A percentile compares a stretch with the other conserved stretches of the same genome.
Conservation (phyloP, 2,329 filamentous ascomycete species). For the Epichloe sylvatica region DNA sequence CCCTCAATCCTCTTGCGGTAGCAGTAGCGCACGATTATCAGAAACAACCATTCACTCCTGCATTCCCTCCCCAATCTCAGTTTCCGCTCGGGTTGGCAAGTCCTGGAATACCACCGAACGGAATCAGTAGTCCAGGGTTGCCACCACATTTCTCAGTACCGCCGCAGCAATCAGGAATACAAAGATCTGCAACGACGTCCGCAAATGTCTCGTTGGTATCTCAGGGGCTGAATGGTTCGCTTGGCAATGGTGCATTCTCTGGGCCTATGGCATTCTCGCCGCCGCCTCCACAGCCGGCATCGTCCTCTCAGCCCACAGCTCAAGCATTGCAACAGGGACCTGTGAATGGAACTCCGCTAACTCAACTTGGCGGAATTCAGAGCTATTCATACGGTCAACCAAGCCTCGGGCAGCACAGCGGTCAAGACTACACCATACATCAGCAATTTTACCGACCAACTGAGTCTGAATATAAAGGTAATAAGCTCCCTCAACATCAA, state of each 20-base stretch:
- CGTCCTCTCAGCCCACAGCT: not conserved
- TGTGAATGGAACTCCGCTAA: slow-evolving; percentile 23
- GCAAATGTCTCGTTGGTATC: slow-evolving; percentile 20
- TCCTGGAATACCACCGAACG: slow-evolving; percentile 18
- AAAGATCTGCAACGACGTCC: slow-evolving; percentile 38
- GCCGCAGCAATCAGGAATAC: slow-evolving; percentile 30
- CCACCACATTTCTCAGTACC: slow-evolving; percentile 28
- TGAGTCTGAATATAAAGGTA: slow-evolving; percentile 36
- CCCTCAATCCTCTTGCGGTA: slow-evolving; percentile 44
- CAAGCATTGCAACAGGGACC: slow-evolving; percentile 19
- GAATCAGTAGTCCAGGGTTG: not conserved
- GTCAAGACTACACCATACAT: slow-evolving; percentile 45
- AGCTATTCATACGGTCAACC: slow-evolving; percentile 33
- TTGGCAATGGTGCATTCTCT: slow-evolving; percentile 21
- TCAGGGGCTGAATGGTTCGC: slow-evolving; percentile 20
- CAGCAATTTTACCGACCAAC: slow-evolving; percentile 57
- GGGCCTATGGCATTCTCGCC: slow-evolving; percentile 30
- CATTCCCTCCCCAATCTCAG: slow-evolving; percentile 33
- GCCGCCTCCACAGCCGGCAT: slow-evolving; percentile 13
- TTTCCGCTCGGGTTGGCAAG: slow-evolving; percentile 28
- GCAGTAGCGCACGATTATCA: slow-evolving; percentile 44
- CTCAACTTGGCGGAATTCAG: slow-evolving; percentile 41
- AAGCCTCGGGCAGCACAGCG: slow-evolving; percentile 11
- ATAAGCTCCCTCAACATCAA: slow-evolving; percentile 22
- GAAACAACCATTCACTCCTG: slow-evolving; percentile 37